Percentiles rank a stretch among this genome's conserved stretches.
phyloP scores from a whole-genome alignment of 179 eudicot genomes.

The Beta macrorhiza region DNA sequence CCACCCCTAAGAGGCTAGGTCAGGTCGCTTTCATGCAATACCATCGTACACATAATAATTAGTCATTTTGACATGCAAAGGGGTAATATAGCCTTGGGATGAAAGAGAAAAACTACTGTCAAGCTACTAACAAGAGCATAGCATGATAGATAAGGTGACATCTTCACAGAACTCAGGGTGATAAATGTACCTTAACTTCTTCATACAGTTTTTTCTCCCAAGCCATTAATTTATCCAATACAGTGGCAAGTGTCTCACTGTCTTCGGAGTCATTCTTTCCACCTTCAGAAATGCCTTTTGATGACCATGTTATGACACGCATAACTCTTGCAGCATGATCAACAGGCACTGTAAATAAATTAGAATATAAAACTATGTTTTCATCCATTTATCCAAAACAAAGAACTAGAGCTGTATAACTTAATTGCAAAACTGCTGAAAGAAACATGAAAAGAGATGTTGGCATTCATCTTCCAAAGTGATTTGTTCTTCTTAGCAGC shows the following conservation, averaged over 20 bases:
- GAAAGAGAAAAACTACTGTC: not conserved
- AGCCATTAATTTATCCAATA: conserved; percentile 86
- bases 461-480: not conserved
- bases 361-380: not conserved
- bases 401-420: not conserved
- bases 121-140: not conserved
- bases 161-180: not conserved
- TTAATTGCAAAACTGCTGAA: not conserved
- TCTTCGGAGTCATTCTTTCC: conserved; percentile 67
- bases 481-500: not conserved
- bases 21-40: not conserved
- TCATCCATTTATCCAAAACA: not conserved
- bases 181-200: conserved; percentile 79
- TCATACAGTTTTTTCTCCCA: conserved; percentile 99
- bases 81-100: not conserved
- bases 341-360: conserved; percentile 61
- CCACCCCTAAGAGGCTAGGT: not conserved
- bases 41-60: conserved; percentile 9
- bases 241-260: conserved; percentile 90
- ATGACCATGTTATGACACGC: conserved; percentile 97
- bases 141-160: not conserved
- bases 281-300: conserved; percentile 53
- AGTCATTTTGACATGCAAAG: not conserved
- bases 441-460: not conserved
- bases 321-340: conserved; percentile 97